Evolutionary conservation across 1,139 yeast species (phyloP).

Genomic region (Diutina siamensis): DNA sequence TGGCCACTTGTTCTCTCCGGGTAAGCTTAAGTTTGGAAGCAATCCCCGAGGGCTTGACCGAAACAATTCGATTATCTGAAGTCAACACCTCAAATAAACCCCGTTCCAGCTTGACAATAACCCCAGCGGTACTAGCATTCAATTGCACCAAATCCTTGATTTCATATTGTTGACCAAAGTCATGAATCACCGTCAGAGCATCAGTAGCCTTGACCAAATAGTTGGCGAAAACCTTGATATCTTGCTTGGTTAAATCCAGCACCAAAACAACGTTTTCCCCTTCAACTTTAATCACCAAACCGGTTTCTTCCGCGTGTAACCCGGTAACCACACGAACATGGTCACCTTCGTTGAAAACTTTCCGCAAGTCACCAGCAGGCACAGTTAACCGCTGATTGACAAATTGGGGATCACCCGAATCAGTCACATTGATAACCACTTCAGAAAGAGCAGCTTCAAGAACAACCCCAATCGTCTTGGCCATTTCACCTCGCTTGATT

Average conservation of each 20-base stretch:
- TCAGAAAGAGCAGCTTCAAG: slow-evolving; percentile 53
- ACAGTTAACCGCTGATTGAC: slow-evolving; percentile 45
- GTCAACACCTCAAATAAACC: slow-evolving; percentile 74
- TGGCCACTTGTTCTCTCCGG: slow-evolving; percentile 68
- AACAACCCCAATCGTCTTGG: slow-evolving; percentile 78
- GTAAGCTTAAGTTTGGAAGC: slow-evolving; percentile 56
- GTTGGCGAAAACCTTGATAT: slow-evolving; percentile 85
- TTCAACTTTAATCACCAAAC: slow-evolving; percentile 74
- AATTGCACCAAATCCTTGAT: slow-evolving; percentile 85
- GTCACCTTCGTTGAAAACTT: slow-evolving; percentile 83
- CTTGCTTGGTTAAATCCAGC: slow-evolving; percentile 80
- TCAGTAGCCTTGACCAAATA: slow-evolving; percentile 74
- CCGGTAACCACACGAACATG: slow-evolving; percentile 92
- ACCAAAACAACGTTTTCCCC: slow-evolving; percentile 83
- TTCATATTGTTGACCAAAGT: slow-evolving; percentile 57
- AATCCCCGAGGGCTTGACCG: slow-evolving; percentile 69
- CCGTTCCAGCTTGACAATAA: slow-evolving; percentile 81
- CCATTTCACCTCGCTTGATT: slow-evolving; percentile 85
- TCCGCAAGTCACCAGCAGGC: slow-evolving; percentile 73
- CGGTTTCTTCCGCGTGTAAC: slow-evolving; percentile 86
- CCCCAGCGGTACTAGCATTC: slow-evolving; percentile 80
- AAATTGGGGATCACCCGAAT: slow-evolving; percentile 39
- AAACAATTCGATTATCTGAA: slow-evolving; percentile 67
- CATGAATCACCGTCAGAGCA: slow-evolving; percentile 42
- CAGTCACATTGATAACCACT: slow-evolving; percentile 46